Percentiles rank a stretch among this genome's conserved stretches.
Evolutionary conservation across 129 eudicot species (phyloP).

Genomic region (Lactuca sativa): DNA sequence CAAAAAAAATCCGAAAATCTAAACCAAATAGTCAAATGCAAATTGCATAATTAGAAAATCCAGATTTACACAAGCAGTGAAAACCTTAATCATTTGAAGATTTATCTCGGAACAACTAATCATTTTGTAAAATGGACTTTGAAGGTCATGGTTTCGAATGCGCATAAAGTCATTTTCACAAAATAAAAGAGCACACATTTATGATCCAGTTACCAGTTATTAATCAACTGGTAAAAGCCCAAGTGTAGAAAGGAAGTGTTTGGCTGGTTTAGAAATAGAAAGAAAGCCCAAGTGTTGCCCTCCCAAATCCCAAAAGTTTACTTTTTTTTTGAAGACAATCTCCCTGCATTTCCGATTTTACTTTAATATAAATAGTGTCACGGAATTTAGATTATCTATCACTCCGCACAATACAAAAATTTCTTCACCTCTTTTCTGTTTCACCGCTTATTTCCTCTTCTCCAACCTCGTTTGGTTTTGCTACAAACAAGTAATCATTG

Average conservation of each 20-base stretch:
- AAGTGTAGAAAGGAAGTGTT: neutral
- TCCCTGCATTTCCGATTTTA: neutral
- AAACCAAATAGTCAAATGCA: too few species aligned
- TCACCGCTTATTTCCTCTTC: slow-evolving; percentile 30
- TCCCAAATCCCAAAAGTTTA: neutral
- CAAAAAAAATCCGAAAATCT: too few species aligned
- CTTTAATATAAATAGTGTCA: slow-evolving; percentile 27
- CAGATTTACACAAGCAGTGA: too few species aligned
- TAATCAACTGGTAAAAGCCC: neutral
- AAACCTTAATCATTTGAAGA: too few species aligned
- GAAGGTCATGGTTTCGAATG: too few species aligned
- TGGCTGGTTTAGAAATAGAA: neutral
- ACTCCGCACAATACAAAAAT: slow-evolving; percentile 25
- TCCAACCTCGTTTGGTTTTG: slow-evolving; percentile 12
- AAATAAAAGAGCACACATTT: too few species aligned
- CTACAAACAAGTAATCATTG: slow-evolving; percentile 16
- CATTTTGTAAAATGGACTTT: too few species aligned
- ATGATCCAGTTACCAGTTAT: too few species aligned
- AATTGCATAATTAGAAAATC: too few species aligned
- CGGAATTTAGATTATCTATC: slow-evolving; percentile 33
- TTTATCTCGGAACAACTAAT: too few species aligned
- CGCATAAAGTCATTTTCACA: too few species aligned
- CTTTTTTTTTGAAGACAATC: neutral
- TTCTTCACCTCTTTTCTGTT: slow-evolving; percentile 33
- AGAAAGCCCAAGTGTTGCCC: neutral